Evolutionary conservation across 2,329 filamentous ascomycete species (phyloP).

Genomic region (Ceratocystis papillata): DNA sequence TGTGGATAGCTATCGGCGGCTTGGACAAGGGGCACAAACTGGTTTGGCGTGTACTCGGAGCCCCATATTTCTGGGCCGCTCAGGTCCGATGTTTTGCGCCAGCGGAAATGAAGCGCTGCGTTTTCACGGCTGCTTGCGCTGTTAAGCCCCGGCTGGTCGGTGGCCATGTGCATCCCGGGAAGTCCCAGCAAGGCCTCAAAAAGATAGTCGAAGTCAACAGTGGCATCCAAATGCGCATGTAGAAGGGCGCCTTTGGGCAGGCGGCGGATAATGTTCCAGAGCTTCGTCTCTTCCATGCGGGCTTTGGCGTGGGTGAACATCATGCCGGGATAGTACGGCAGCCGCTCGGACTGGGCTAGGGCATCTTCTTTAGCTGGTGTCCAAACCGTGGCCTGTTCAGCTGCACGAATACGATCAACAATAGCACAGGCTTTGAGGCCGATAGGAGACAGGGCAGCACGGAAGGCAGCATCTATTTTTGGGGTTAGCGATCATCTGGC

Average conservation of each 20-base stretch:
- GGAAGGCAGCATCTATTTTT: slow-evolving; percentile 52
- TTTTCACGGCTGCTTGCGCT: slow-evolving; percentile 43
- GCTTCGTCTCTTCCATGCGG: slow-evolving; percentile 71
- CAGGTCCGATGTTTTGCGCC: slow-evolving; percentile 35
- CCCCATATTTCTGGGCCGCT: slow-evolving; percentile 48
- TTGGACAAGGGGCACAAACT: slow-evolving; percentile 46
- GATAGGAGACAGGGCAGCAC: slow-evolving; percentile 64
- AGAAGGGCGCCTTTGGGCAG: slow-evolving; percentile 85
- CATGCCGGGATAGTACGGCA: slow-evolving; percentile 73
- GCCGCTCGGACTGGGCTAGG: slow-evolving; percentile 49
- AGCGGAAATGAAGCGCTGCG: slow-evolving; percentile 52
- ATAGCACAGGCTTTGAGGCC: slow-evolving; percentile 68
- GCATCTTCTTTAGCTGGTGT: slow-evolving; percentile 60
- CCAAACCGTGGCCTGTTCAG: slow-evolving; percentile 70
- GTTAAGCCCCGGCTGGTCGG: slow-evolving; percentile 43
- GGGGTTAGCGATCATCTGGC: slow-evolving; percentile 27
- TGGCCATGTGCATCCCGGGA: slow-evolving; percentile 62
- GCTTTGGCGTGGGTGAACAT: slow-evolving; percentile 82
- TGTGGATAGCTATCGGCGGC: slow-evolving; percentile 67
- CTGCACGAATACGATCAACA: slow-evolving; percentile 64
- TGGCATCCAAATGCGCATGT: slow-evolving; percentile 83
- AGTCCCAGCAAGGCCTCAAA: slow-evolving; percentile 60
- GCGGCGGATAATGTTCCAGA: slow-evolving; percentile 72
- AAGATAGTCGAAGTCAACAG: slow-evolving; percentile 77
- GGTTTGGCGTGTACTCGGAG: slow-evolving; percentile 46